phyloP scores from a whole-genome alignment of 257 asterid species.

The Nyctanthes arbortristis region DNA sequence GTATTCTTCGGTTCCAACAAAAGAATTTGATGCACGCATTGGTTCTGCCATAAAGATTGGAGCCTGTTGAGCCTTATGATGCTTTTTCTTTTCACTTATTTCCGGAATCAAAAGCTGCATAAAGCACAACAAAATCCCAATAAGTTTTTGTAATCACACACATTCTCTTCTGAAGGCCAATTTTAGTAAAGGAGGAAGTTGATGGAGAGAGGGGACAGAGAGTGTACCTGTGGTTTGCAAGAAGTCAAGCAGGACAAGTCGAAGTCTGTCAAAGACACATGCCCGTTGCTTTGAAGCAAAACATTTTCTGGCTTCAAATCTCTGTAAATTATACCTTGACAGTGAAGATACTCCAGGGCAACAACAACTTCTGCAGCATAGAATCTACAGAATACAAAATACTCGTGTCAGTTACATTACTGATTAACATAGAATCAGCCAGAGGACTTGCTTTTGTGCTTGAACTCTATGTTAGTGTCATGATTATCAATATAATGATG shows the following conservation, averaged over 20 bases:
- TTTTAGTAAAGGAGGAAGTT: constrained; percentile 13
- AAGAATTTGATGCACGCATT: constrained; percentile 96
- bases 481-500: not conserved
- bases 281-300: constrained; percentile 76
- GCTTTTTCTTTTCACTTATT: constrained; percentile 64
- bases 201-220: not conserved
- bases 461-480: not conserved
- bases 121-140: constrained; percentile 20
- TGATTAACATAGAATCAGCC: not conserved
- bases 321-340: constrained; percentile 97
- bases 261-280: constrained; percentile 87
- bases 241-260: constrained; percentile 97
- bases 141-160: constrained; percentile 2
- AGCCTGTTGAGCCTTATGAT: constrained; percentile 55
- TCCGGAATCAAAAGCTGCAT: constrained; percentile 88
- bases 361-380: constrained; percentile 90
- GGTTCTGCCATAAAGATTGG: constrained; percentile 97
- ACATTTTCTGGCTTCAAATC: constrained; percentile 97
- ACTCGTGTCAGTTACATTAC: constrained; percentile 20
- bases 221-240: constrained; percentile 97
- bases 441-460: not conserved
- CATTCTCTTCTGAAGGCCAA: not conserved
- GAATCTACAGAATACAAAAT: constrained; percentile 49
- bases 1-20: constrained; percentile 97
- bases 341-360: constrained; percentile 97